Base-by-base conservation (phyloP, 495 filamentous ascomycete species). In the Penicillium odoratum region DNA sequence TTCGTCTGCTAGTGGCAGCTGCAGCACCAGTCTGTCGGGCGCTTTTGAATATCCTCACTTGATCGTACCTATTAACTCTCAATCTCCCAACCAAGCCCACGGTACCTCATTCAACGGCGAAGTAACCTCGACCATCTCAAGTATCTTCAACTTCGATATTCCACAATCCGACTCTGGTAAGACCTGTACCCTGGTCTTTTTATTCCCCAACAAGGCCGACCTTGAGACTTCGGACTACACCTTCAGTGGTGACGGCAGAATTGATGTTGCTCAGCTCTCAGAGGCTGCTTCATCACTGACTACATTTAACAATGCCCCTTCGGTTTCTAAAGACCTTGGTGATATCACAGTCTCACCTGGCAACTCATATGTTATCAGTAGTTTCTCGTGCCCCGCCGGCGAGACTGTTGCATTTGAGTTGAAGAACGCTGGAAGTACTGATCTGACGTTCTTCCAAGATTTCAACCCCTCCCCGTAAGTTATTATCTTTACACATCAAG, bases 131-230 rank as follows among this genome's bases (percentile, higher is more conserved):
- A 79, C 75, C 26, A 70, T 85, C 53, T 87, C 85, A 21, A 80
- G 78, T 13, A 71, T 87, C 48, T 90, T 88, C 79, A 86, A 86
- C 69, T 91, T 91, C 69, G 85, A 88, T 64, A 80, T 90, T 30
- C 84, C 84, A 0, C 30, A 64, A 2, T 65, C 68, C 9, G 74
- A 83, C 62, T 68, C 76, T 30, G 81, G 76, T 36, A 83, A 84
- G 71, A 86, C 75, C 0, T 92, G 88, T 73, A 75, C 76, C 26
- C 77, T 89, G 1, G 71, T 88, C 57, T 89, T 92, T 77, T 75
- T 88, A 26, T 82, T 89, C 68, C 87, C 88, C 1, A 56, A 74
- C 28, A 65, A 75, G 54, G 55, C 71, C 6, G 65, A 84, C 33
- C 78, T 86, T 15, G 59, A 76, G 53, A 84, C 85, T 5, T 86